phyloP scores from a whole-genome alignment of 2,329 filamentous ascomycete species.

The Verticillium klebahnii region DNA sequence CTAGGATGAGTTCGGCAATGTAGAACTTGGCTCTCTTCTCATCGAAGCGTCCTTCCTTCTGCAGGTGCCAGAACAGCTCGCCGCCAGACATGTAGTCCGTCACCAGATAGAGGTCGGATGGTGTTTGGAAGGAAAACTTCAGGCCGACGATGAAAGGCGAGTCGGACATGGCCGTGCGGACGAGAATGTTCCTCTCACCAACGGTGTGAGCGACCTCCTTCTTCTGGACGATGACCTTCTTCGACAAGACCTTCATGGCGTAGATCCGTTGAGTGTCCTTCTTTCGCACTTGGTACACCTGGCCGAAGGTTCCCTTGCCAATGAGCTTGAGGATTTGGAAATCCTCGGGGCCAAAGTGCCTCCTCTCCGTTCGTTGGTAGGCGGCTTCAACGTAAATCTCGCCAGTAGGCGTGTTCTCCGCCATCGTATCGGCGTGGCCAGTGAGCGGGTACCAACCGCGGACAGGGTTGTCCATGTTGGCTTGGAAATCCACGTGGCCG shows the following conservation, averaged over 20 bases:
- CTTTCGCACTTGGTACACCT: slow-evolving; percentile 98
- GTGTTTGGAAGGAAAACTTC: slow-evolving; percentile 98
- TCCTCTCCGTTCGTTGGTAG: slow-evolving; percentile 85
- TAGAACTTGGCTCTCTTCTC: slow-evolving; percentile 97
- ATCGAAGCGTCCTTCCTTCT: slow-evolving; percentile 93
- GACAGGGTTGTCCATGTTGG: slow-evolving; percentile 60
- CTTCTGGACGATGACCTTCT: slow-evolving; percentile 99
- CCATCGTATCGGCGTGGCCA: slow-evolving; percentile 66
- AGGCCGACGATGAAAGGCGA: slow-evolving; percentile 97
- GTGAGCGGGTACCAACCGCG: slow-evolving; percentile 83
- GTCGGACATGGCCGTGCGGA: slow-evolving; percentile 90
- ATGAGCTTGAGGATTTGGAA: slow-evolving; percentile 96
- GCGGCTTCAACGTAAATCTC: slow-evolving; percentile 84
- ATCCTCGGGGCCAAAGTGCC: slow-evolving; percentile 88
- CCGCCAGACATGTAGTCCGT: slow-evolving; percentile 99
- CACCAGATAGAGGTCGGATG: slow-evolving; percentile 94
- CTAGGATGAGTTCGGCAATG: slow-evolving; percentile 93
- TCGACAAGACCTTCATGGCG: slow-evolving; percentile 98
- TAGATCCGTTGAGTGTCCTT: slow-evolving; percentile 95
- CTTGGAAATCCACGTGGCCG: slow-evolving; percentile 81
- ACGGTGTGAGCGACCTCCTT: slow-evolving; percentile 98
- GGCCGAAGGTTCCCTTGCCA: slow-evolving; percentile 95
- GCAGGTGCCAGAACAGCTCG: slow-evolving; percentile 97
- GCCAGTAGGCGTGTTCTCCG: slow-evolving; percentile 72
- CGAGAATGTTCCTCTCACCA: slow-evolving; percentile 93